Conservation (phyloP, 2,329 filamentous ascomycete species). For the Cladosporium sp. region DNA sequence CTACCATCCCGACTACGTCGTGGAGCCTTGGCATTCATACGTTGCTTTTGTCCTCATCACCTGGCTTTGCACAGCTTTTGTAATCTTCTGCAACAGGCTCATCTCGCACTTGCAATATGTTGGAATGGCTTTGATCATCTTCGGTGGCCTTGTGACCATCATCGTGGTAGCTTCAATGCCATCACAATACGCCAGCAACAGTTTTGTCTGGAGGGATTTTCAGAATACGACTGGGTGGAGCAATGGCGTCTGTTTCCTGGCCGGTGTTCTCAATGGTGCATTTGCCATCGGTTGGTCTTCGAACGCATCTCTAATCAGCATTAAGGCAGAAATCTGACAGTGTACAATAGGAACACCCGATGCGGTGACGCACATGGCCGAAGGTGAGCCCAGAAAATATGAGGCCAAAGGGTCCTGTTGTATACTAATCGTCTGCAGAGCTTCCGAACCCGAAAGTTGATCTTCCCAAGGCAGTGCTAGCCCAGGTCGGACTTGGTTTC, state of each 20-base stretch:
- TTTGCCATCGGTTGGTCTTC: constrained; percentile 30
- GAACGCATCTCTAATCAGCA: background rate
- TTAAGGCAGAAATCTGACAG: background rate
- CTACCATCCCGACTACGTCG: constrained; percentile 52
- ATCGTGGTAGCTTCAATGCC: constrained; percentile 50
- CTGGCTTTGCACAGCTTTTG: constrained; percentile 49
- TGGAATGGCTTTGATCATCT: constrained; percentile 50
- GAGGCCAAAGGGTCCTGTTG: too few relatives aligned
- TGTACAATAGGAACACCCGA: constrained; percentile 26
- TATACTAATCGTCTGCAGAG: constrained; percentile 18
- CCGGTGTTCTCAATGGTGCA: constrained; percentile 36
- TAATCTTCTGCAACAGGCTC: constrained; percentile 55
- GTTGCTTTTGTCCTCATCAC: constrained; percentile 54
- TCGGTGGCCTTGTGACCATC: constrained; percentile 34
- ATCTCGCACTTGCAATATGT: constrained; percentile 50
- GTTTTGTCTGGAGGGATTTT: constrained; percentile 50
- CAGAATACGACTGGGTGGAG: constrained; percentile 52
- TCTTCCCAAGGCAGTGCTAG: constrained; percentile 47
- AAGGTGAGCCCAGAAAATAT: constrained; percentile 19
- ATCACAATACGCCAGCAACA: constrained; percentile 44
- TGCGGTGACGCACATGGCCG: constrained; percentile 33
- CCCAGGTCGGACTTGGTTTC: constrained; percentile 47
- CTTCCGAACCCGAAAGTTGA: constrained; percentile 37
- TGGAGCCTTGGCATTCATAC: constrained; percentile 57
- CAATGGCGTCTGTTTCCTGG: constrained; percentile 36